Conservation (phyloP, 192 early-diverging fungal species). For the Podila minutissima region DNA sequence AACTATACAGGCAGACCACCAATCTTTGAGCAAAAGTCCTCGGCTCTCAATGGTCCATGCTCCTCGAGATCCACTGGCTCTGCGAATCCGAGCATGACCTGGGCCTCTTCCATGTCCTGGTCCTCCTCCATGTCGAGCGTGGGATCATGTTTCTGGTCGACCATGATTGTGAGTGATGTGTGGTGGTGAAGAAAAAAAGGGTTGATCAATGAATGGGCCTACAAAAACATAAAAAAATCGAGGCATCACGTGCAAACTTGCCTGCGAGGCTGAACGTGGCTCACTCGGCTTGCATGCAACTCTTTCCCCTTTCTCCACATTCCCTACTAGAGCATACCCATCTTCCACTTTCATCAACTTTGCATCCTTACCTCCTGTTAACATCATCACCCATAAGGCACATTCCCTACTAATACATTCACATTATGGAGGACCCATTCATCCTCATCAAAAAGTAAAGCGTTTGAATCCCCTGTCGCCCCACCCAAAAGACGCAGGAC, state of each 20-base stretch:
- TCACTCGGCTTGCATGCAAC: too few species aligned
- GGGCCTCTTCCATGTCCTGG: conserved; percentile 15
- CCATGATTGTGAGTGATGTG: conserved; percentile 2
- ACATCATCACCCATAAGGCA: not conserved
- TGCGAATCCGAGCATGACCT: conserved; percentile 74
- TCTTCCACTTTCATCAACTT: not conserved
- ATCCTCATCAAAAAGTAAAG: conserved; percentile 53
- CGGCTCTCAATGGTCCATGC: conserved; percentile 61
- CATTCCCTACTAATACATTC: not conserved
- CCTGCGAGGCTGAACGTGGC: too few species aligned
- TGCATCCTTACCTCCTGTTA: not conserved
- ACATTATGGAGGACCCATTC: conserved; percentile 46
- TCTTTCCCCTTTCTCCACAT: too few species aligned
- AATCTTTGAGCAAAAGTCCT: conserved; percentile 85
- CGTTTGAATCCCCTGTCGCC: not conserved
- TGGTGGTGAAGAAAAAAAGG: not conserved
- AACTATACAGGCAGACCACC: conserved; percentile 81
- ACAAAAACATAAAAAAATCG: not conserved
- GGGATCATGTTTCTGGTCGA: conserved; percentile 16
- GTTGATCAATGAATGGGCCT: not conserved
- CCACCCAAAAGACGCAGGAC: too few species aligned
- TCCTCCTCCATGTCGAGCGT: not conserved
- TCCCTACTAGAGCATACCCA: too few species aligned
- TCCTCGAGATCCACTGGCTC: conserved; percentile 67
- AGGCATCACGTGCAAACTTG: not conserved